Conservation (phyloP, 805 yeast genomes). For the Teunomyces cretensis region DNA sequence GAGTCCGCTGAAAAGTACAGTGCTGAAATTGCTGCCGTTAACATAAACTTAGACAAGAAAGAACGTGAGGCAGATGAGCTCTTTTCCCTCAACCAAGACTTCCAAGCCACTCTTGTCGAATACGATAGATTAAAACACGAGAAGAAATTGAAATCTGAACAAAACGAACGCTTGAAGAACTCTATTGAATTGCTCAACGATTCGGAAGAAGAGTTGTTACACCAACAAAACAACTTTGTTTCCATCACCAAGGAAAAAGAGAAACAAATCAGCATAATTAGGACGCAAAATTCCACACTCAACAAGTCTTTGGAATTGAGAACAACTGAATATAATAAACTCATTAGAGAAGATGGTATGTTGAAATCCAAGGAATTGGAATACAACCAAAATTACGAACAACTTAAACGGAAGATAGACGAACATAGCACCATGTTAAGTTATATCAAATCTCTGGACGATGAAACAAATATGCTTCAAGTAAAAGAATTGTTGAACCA, state of each 20-base stretch:
- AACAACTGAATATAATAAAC: conserved; percentile 25
- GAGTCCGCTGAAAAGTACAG: conserved; percentile 45
- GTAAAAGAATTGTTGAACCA: not conserved
- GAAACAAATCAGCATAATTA: conserved; percentile 11
- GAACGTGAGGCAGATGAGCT: conserved; percentile 60
- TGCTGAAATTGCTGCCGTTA: conserved; percentile 48
- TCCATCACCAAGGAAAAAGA: conserved; percentile 18
- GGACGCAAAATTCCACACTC: conserved; percentile 6
- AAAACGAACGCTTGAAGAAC: conserved; percentile 49
- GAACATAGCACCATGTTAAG: not conserved
- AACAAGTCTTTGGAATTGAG: conserved; percentile 18
- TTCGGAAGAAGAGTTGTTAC: conserved; percentile 28
- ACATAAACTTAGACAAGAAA: conserved; percentile 48
- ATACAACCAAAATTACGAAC: conserved; percentile 20
- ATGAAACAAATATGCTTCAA: not conserved
- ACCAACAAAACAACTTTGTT: conserved; percentile 30
- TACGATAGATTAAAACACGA: conserved; percentile 57
- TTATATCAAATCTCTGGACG: not conserved
- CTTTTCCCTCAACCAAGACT: conserved; percentile 77
- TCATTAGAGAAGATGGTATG: conserved; percentile 55
- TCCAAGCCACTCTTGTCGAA: conserved; percentile 67
- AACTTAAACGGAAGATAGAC: not conserved
- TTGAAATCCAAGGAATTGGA: conserved; percentile 44
- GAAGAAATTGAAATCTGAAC: conserved; percentile 45
- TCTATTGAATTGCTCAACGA: conserved; percentile 49